Evolutionary conservation across 1,139 yeast genomes (phyloP).

Genomic region (Candida dubliniensis): DNA sequence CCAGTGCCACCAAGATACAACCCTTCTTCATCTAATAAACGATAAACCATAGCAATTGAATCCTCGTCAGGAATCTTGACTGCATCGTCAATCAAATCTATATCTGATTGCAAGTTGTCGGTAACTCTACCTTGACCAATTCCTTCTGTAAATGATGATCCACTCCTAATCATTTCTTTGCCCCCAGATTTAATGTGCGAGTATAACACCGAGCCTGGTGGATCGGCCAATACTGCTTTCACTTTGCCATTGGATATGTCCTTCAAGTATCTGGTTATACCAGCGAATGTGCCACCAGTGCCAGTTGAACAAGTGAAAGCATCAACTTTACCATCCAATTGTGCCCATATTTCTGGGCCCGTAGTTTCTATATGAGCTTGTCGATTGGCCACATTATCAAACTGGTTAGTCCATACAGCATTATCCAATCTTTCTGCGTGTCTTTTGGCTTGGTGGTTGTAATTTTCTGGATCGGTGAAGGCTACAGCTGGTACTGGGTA

Average conservation of each 20-base stretch:
- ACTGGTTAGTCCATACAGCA: slow-evolving; percentile 92
- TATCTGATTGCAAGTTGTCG: slow-evolving; percentile 71
- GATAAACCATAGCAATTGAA: slow-evolving; percentile 77
- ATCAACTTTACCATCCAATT: slow-evolving; percentile 74
- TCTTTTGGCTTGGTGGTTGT: slow-evolving; percentile 80
- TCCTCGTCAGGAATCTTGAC: slow-evolving; percentile 72
- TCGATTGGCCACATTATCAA: slow-evolving; percentile 83
- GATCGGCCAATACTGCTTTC: slow-evolving; percentile 77
- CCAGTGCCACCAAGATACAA: slow-evolving; percentile 88
- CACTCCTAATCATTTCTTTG: slow-evolving; percentile 60
- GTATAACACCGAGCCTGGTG: slow-evolving; percentile 88
- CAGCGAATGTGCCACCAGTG: slow-evolving; percentile 90
- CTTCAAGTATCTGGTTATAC: slow-evolving; percentile 73
- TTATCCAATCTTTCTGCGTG: slow-evolving; percentile 74
- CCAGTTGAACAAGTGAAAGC: slow-evolving; percentile 91
- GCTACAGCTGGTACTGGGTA: slow-evolving; percentile 91
- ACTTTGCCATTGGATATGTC: slow-evolving; percentile 58
- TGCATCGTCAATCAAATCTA: slow-evolving; percentile 72
- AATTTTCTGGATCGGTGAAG: slow-evolving; percentile 74
- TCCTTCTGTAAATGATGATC: slow-evolving; percentile 90
- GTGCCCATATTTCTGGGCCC: slow-evolving; percentile 92
- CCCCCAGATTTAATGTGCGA: slow-evolving; percentile 72
- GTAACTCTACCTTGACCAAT: slow-evolving; percentile 95
- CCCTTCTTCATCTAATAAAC: slow-evolving; percentile 86
- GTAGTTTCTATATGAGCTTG: slow-evolving; percentile 90